Conservation (phyloP, 2,329 filamentous ascomycete species). For the Xylariaceae sp. region DNA sequence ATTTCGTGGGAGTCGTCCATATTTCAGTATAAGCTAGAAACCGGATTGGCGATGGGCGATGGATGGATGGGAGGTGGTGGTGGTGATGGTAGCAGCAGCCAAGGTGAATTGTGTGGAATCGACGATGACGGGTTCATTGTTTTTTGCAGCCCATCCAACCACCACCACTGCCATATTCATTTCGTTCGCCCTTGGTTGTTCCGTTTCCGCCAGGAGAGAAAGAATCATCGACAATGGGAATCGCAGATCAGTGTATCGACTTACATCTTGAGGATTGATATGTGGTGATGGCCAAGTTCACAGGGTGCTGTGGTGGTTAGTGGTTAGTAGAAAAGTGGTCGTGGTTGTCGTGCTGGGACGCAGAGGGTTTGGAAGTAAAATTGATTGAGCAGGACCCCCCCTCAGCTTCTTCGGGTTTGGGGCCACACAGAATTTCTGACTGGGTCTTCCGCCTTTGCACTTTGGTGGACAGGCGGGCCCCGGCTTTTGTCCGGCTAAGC, state of each 20-base stretch:
- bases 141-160: too few relatives aligned
- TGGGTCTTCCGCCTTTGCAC: conserved; percentile 12
- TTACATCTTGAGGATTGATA: conserved; percentile 43
- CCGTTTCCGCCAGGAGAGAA: too few relatives aligned
- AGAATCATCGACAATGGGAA: neutral
- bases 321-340: conserved; percentile 32
- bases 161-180: too few relatives aligned
- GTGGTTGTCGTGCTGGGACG: conserved; percentile 27
- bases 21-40: too few relatives aligned
- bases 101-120: neutral
- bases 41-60: neutral
- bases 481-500: conserved; percentile 40
- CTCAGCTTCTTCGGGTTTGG: conserved; percentile 1
- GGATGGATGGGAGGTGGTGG: neutral
- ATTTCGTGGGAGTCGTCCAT: too few relatives aligned
- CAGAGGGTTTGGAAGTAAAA: conserved; percentile 38
- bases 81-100: neutral
- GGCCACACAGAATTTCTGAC: conserved; percentile 24
- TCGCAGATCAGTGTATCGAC: conserved; percentile 23
- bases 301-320: conserved; percentile 40
- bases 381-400: conserved; percentile 22
- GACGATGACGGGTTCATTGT: too few relatives aligned
- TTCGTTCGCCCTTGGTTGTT: too few relatives aligned
- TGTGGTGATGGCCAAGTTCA: conserved; percentile 37
- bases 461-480: conserved; percentile 32